These are phyloP conservation scores for Zasmidium angulare DNA, from an alignment of 2,329 filamentous ascomycete genomes.

Conservation along the genomic window DNA sequence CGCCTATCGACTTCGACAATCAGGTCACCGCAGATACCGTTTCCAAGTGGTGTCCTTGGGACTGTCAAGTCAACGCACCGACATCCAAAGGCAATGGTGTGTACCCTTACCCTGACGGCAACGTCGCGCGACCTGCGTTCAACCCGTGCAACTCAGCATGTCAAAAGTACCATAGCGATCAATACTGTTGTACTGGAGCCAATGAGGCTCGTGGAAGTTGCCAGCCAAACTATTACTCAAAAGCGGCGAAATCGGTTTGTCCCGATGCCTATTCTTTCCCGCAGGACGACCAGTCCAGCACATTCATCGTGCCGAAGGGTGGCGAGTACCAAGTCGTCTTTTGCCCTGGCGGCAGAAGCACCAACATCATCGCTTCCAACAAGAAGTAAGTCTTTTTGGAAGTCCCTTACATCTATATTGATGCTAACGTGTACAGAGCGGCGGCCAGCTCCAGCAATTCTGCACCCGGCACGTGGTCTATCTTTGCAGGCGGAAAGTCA, in stretches of 20 bases:
- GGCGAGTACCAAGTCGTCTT: conserved; percentile 78
- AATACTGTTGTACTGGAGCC: conserved; percentile 73
- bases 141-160: conserved; percentile 78
- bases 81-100: conserved; percentile 70
- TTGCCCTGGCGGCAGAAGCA: conserved; percentile 62
- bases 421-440: background rate
- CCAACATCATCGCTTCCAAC: conserved; percentile 44
- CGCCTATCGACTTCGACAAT: conserved; percentile 67
- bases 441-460: conserved; percentile 11
- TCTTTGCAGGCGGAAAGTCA: conserved; percentile 10
- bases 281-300: conserved; percentile 59
- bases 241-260: conserved; percentile 70
- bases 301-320: conserved; percentile 60
- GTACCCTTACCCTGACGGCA: conserved; percentile 77
- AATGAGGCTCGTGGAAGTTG: conserved; percentile 66
- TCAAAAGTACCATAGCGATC: conserved; percentile 63
- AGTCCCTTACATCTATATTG: too few relatives aligned
- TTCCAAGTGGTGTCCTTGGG: conserved; percentile 76
- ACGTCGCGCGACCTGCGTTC: conserved; percentile 68
- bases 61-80: conserved; percentile 68
- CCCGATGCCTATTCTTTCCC: conserved; percentile 81
- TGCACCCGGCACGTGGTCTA: conserved; percentile 16
- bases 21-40: conserved; percentile 58
- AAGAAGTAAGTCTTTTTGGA: conserved; percentile 18
- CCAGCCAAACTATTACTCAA: conserved; percentile 66